Conservation (phyloP, 345 rosid genomes). For the Ceriops decandra region DNA sequence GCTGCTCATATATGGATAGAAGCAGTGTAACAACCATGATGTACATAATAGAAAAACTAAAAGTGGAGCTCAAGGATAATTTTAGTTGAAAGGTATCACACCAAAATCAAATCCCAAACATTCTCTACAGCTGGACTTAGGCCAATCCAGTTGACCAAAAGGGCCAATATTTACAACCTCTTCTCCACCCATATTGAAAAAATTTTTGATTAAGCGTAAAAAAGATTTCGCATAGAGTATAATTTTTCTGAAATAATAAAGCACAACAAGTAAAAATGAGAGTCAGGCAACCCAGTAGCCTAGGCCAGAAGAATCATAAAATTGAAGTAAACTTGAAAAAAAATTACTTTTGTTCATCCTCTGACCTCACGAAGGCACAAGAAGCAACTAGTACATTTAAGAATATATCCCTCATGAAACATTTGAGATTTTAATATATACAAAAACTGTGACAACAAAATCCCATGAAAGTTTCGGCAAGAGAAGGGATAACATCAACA, state of each 20-base stretch:
- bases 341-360: not conserved
- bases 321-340: too few relatives aligned
- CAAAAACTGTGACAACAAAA: not conserved
- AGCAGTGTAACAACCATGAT: not conserved
- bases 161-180: not conserved
- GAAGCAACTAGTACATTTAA: not conserved
- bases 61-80: not conserved
- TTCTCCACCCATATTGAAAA: not conserved
- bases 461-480: not conserved
- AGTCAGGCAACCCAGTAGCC: not conserved
- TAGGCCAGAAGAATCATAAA: too few relatives aligned
- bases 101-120: not conserved
- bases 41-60: not conserved
- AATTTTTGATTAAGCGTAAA: too few relatives aligned
- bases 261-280: not conserved
- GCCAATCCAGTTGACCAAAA: not conserved
- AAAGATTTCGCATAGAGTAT: not conserved
- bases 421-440: too few relatives aligned
- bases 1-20: slow-evolving; percentile 12
- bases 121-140: not conserved
- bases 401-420: too few relatives aligned
- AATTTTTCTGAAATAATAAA: not conserved
- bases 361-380: not conserved
- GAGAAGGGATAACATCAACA: not conserved
- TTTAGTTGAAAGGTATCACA: not conserved